phyloP scores from a whole-genome alignment of 495 filamentous ascomycete genomes.

The Cercophora scortea region DNA sequence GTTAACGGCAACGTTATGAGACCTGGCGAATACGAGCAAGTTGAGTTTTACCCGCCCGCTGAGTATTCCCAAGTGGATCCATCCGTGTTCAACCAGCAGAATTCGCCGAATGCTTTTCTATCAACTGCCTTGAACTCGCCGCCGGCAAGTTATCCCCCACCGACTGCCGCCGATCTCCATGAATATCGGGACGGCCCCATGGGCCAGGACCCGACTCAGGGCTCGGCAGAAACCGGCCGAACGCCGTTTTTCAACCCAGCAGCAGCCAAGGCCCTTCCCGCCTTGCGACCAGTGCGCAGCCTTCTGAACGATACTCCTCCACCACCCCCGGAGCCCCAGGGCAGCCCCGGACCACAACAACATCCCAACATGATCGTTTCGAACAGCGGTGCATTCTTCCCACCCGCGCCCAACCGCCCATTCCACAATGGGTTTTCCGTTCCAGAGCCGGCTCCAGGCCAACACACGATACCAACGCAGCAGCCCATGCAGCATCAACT shows the following conservation, averaged over 20 bases:
- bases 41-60: background rate
- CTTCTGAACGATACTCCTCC: slow-evolving; percentile 16
- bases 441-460: slow-evolving; percentile 16
- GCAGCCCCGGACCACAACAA: slow-evolving; percentile 14
- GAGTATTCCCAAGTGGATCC: slow-evolving; percentile 7
- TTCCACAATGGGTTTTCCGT: slow-evolving; percentile 33
- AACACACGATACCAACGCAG: slow-evolving; percentile 14
- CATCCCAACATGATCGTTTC: slow-evolving; percentile 24
- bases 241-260: slow-evolving; percentile 18
- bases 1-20: no score
- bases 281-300: slow-evolving; percentile 31
- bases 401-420: slow-evolving; percentile 25
- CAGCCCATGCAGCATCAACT: slow-evolving; percentile 10
- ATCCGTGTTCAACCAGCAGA: slow-evolving; percentile 1
- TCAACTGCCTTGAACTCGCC: slow-evolving; percentile 35
- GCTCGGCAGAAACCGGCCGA: slow-evolving; percentile 4
- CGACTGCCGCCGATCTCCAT: no score
- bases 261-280: slow-evolving; percentile 25
- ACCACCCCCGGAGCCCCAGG: slow-evolving; percentile 14
- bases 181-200: no score
- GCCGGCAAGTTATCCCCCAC: slow-evolving; percentile 3
- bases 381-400: slow-evolving; percentile 32
- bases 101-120: slow-evolving; percentile 27
- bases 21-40: background rate
- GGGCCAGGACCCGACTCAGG: background rate